These are phyloP conservation scores for Falciphora oryzae DNA, from an alignment of 2,329 filamentous ascomycete genomes.

Conservation along the genomic window DNA sequence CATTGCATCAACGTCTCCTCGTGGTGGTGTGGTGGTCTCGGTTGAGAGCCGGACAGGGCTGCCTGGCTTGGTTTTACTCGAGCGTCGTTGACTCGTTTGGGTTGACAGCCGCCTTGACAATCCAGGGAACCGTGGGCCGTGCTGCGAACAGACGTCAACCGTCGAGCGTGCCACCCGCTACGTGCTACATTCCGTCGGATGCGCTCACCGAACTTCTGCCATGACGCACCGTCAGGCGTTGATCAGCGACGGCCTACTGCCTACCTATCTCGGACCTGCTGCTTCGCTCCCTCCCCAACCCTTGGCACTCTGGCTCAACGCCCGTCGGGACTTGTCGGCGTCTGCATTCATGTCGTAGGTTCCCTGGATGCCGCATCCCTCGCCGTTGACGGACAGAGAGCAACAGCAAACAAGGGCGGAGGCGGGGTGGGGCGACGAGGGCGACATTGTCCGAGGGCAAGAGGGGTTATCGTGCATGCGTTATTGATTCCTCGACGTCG, in stretches of 20 bases:
- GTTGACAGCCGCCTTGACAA: background rate
- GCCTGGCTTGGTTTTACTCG: background rate
- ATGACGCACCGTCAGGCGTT: background rate
- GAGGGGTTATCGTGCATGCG: background rate
- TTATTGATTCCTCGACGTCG: no score
- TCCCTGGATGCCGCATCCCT: background rate
- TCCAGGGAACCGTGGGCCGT: no score
- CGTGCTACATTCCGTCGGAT: background rate
- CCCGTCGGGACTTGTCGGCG: no score
- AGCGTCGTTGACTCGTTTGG: background rate
- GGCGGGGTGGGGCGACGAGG: background rate
- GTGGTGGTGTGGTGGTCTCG: background rate
- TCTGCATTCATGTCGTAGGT: background rate
- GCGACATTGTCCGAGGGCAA: background rate
- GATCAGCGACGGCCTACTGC: no score
- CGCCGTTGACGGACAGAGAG: background rate
- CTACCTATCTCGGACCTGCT: no score
- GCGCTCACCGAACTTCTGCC: background rate
- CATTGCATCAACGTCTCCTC: background rate
- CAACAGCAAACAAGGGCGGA: background rate
- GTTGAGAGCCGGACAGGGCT: background rate
- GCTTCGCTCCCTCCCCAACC: background rate
- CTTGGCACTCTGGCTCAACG: background rate
- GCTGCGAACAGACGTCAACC: no score
- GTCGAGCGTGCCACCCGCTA: no score